Base-by-base conservation (phyloP, 345 rosid species). In the Isatis tinctoria region DNA sequence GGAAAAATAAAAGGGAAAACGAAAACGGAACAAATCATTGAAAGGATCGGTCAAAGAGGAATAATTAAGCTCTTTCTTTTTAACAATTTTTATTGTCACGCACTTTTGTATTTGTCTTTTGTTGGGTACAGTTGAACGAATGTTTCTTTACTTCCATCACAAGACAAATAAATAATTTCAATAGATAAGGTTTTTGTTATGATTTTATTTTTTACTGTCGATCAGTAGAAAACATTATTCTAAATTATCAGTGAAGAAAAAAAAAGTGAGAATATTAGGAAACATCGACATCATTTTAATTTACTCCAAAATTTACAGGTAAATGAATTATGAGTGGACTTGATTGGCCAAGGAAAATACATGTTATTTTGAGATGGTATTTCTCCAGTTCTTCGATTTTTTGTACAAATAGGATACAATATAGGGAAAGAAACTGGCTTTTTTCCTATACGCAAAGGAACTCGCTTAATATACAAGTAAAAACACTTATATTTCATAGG, bases 61-160 rank as follows among this genome's bases (percentile, higher is more conserved):
- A 76, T 70, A 76, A 36, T 76, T 70, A 64, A 70, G 80, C 76
- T 76, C 80, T 64, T 76, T 70, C 72, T 76, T 76, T 76, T 64
- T 45, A 70, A 65, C 66, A 64, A 24, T 49, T 45, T 76, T 65
- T 27, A 70, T 47, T 76, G 32, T 45, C 66, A 33, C 22, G 65
- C 60, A 69, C 75, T 69, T 76, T 76, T 76, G 13, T 69, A 63
- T 69, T 76, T 70, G 75, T 76, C 80, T 76, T 76, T 70, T 54
- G 75, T 65, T 69, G 71, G 65, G 51, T 54, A 63, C 60, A 36
- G 52, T 63, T 70, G 70, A 76, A 54, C 72, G 80, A 70, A 76
- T 76, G 71, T 76, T 70, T 70, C 80, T 70, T 70, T 76, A 57
- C 80, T 70, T 76, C 80, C 60, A 54, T 39, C 45, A 28, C 80